Evolutionary conservation across 192 early-diverging fungal genomes (phyloP), one percentile per base, ranked within the genome.

Genomic region (Coemansia sp.): DNA sequence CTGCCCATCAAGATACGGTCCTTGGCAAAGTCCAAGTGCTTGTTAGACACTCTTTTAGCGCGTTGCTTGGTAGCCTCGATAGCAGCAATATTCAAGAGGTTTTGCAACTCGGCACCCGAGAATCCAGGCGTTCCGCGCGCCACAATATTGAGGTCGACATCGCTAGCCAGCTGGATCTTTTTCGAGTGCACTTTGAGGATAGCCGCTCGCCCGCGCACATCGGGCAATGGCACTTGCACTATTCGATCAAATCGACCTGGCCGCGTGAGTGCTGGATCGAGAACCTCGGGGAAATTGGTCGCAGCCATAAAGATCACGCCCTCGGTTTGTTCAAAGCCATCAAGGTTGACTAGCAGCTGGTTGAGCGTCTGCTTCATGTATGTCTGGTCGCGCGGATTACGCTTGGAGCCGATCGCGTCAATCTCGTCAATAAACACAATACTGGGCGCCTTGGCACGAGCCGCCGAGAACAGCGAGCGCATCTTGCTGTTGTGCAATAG

Each of bases 341-440:
- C 98, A 18, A 99, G 85, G 67, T 99, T 97, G n/a, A 99, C 98
- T 32, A 99, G 81, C 40, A 99, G 81, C 78, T 99, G 98, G 72
- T 99, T 99, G 8, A 99, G 88, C 5, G 98, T 99, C 74, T 99
- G 97, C 66, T 95, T 92, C 93, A 96, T 96, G 66, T 96, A 95
- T 4, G 90, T 91, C 75, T 98, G 95, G 69, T 99, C 98, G 73
- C 93, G 93, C 40, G 89, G 87, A 69, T 88, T 94, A 40, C 97
- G 90, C 74, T 95, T 96, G 55, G 90, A 90, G 18, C 98, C 97
- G 70, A 99, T 95, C 0, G 97, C 95, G 80, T 99, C 98, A 59
- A 99, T 86, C 75, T 99, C 98, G 80, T 99, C 98, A 75, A 99
- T 99, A 81, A 99, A 99, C 8, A 99, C 90, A 60, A 94, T 95